phyloP scores from a whole-genome alignment of 2,329 filamentous ascomycete species.

The Fusarium avenaceum region DNA sequence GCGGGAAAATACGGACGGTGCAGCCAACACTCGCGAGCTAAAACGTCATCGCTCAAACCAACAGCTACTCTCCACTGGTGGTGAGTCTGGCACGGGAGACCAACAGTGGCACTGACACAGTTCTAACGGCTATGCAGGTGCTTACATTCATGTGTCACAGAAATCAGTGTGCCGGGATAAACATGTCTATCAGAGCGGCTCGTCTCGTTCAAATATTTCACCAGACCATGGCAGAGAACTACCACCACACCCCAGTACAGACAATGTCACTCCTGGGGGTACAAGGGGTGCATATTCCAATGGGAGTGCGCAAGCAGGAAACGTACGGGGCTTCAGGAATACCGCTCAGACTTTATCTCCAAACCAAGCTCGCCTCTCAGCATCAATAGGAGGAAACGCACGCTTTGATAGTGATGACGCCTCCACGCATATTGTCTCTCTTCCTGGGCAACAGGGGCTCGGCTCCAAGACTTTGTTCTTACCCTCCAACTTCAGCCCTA shows the following conservation, averaged over 20 bases:
- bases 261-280: conserved; percentile 3
- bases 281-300: conserved; percentile 15
- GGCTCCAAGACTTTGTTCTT: not conserved
- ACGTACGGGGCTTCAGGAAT: conserved; percentile 9
- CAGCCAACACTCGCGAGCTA: conserved; percentile 13
- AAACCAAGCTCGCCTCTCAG: not conserved
- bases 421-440: not conserved
- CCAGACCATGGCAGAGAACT: not conserved
- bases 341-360: not conserved
- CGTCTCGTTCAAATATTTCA: not conserved
- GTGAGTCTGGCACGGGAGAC: not conserved
- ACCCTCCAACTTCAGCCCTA: not conserved
- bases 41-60: conserved; percentile 33
- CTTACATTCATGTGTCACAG: not conserved
- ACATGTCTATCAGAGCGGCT: not conserved
- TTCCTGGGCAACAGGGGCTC: not conserved
- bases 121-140: conserved; percentile 17
- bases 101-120: not conserved
- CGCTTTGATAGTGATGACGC: conserved; percentile 4
- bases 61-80: conserved; percentile 7
- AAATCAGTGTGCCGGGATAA: not conserved
- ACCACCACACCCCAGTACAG: not conserved
- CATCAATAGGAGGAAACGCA: conserved; percentile 4
- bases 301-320: conserved; percentile 5
- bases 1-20: conserved; percentile 20